Evolutionary conservation across 2,329 filamentous ascomycete genomes (phyloP), one percentile per base, ranked within the genome.

Genomic region (Mycogone perniciosa): DNA sequence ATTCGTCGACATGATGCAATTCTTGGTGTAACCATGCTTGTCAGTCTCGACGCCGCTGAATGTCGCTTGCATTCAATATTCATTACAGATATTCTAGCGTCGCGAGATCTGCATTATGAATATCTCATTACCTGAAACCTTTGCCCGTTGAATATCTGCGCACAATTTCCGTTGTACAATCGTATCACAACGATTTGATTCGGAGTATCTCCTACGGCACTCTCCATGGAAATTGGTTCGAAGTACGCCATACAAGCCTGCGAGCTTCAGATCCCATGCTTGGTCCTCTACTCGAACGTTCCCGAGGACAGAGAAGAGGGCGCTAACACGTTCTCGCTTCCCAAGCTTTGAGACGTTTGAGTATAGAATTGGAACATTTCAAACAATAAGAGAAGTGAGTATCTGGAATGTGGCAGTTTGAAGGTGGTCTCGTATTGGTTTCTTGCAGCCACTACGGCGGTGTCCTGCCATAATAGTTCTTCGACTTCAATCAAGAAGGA

Each of bases 41-140:
- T 20, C 3, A 20, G 20, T 20, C 33, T 35, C 3, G 7, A 11
- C 11, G 4, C 33, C 7, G 11, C 33, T 11, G 7, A 35, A 35
- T 35, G 20, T n/a, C 20, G 35, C 4, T 6, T 30, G 31, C 30
- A 43, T 13, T n/a, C 29, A n/a, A 43, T 7, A 27, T 9, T 26
- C 7, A 43, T 11, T n/a, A 31, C 30, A n/a, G 35, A 31, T n/a
- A 33, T 20, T 29, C 39, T 8, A 31, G n/a, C 4, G 4, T 13
- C 30, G 20, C 3, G 9, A 8, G 6, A 48, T 11, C n/a, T 43
- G 46, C 46, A 48, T 43, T 13, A 48, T 4, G 30, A 27, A 48
- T 38, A 48, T 48, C 9, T 42, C 39, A 38, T 48, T 42, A 8
- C 46, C 46, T 7, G 46, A 48, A 34, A 48, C 30, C 20, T 42